Evolutionary conservation across 306 rosid species (phyloP).

Genomic region (Trifolium pratense): DNA sequence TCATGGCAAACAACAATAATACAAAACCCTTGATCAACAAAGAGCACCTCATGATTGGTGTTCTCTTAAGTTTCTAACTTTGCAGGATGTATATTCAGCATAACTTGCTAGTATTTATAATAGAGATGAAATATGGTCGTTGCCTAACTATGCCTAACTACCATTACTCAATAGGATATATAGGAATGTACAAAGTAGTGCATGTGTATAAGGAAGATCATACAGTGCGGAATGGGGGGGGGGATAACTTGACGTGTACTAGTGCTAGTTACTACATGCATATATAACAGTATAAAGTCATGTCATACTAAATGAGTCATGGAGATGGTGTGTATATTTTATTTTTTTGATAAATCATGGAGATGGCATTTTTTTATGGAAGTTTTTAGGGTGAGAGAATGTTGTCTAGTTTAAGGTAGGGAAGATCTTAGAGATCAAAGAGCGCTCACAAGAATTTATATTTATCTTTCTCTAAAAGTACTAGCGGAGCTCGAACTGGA

Average conservation of each 20-base stretch:
- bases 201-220: conserved; percentile 12
- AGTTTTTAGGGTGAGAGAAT: too few relatives aligned
- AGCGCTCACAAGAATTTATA: too few relatives aligned
- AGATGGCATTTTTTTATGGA: too few relatives aligned
- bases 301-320: conserved; percentile 32
- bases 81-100: conserved; percentile 30
- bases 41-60: conserved; percentile 40
- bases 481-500: too few relatives aligned
- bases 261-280: neutral
- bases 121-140: conserved; percentile 17
- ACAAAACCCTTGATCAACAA: conserved; percentile 41
- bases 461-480: too few relatives aligned
- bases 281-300: conserved; percentile 22
- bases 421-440: too few relatives aligned
- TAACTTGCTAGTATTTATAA: conserved; percentile 38
- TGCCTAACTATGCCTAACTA: conserved; percentile 34
- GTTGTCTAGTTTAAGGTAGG: too few relatives aligned
- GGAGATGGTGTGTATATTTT: conserved; percentile 14
- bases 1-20: conserved; percentile 44
- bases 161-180: neutral
- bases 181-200: conserved; percentile 2
- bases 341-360: too few relatives aligned
- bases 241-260: conserved; percentile 41
- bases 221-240: conserved; percentile 22
- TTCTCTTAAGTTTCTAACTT: conserved; percentile 5